Evolutionary conservation across 75 land plant genomes (phyloP).

Genomic region (Pinus tabuliformis): DNA sequence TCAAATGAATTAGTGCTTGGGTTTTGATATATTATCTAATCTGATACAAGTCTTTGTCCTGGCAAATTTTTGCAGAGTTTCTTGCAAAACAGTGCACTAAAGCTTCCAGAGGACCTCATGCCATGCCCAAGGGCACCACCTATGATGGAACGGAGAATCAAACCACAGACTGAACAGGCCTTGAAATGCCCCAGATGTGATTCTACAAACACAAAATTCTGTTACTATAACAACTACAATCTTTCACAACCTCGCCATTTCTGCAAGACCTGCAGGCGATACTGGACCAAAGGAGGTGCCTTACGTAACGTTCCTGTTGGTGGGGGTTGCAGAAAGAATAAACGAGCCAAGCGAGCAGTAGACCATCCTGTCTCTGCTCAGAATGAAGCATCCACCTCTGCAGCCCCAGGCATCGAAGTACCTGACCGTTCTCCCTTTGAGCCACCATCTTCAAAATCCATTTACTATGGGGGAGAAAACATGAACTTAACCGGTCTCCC

Average conservation of each 20-base stretch:
- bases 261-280: slow-evolving; percentile 17
- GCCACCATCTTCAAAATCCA: not conserved
- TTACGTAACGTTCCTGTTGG: slow-evolving; percentile 19
- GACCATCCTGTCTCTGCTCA: not conserved
- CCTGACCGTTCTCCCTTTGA: not conserved
- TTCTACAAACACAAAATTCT: slow-evolving; percentile 12
- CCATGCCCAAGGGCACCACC: slow-evolving; percentile 9
- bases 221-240: slow-evolving; percentile 15
- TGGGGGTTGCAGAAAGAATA: slow-evolving; percentile 18
- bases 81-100: slow-evolving; percentile 1
- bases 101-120: slow-evolving; percentile 10
- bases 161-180: slow-evolving; percentile 11
- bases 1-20: no score
- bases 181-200: slow-evolving; percentile 17
- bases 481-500: slow-evolving; percentile 1
- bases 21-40: not conserved
- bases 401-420: not conserved
- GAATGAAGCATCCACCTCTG: slow-evolving; percentile 13
- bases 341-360: slow-evolving; percentile 8
- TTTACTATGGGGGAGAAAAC: slow-evolving; percentile 1
- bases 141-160: slow-evolving; percentile 5
- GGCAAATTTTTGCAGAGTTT: slow-evolving; percentile 4
- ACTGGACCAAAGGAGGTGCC: slow-evolving; percentile 17
- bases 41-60: not conserved
- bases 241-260: slow-evolving; percentile 17